These are phyloP conservation scores for Aspergillus amoenus DNA, from an alignment of 2,329 filamentous ascomycete species.

Conservation along the genomic window DNA sequence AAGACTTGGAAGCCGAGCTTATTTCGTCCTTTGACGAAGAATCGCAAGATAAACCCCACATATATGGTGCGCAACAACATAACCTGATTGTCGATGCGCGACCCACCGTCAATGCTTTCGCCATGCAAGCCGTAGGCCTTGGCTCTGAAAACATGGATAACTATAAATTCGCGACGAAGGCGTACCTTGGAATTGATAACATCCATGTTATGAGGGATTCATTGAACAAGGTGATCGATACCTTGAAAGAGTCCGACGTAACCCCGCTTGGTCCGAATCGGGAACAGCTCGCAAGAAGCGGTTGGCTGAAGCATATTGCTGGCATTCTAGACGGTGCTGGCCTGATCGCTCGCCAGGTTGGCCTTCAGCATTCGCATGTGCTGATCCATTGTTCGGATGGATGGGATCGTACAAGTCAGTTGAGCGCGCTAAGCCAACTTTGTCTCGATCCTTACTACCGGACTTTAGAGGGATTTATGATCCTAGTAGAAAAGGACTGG, in stretches of 20 bases:
- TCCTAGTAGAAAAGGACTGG: slow-evolving; percentile 96
- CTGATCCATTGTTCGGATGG: slow-evolving; percentile 97
- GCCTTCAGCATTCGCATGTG: slow-evolving; percentile 89
- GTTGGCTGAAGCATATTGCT: slow-evolving; percentile 87
- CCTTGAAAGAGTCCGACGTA: slow-evolving; percentile 88
- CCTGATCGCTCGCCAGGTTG: slow-evolving; percentile 82
- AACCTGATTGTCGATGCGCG: slow-evolving; percentile 96
- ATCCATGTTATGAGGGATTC: slow-evolving; percentile 98
- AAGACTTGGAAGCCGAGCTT: slow-evolving; percentile 68
- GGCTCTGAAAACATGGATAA: slow-evolving; percentile 98
- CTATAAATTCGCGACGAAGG: slow-evolving; percentile 87
- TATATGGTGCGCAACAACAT: slow-evolving; percentile 89
- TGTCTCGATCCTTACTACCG: slow-evolving; percentile 95
- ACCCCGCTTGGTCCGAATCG: slow-evolving; percentile 77
- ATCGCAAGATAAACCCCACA: slow-evolving; percentile 60
- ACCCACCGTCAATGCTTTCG: slow-evolving; percentile 88
- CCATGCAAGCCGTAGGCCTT: slow-evolving; percentile 88
- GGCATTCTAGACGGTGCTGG: slow-evolving; percentile 80
- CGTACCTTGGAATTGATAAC: slow-evolving; percentile 94
- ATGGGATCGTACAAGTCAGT: slow-evolving; percentile 95
- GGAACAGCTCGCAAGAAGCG: slow-evolving; percentile 77
- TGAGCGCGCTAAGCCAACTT: slow-evolving; percentile 86
- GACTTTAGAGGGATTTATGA: slow-evolving; percentile 90
- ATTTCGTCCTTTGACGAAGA: slow-evolving; percentile 57
- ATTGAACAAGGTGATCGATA: slow-evolving; percentile 80